Evolutionary conservation across 1,139 yeast species (phyloP), one percentile per base, ranked within the genome.

Genomic region (Debaryomyces fabryi): DNA sequence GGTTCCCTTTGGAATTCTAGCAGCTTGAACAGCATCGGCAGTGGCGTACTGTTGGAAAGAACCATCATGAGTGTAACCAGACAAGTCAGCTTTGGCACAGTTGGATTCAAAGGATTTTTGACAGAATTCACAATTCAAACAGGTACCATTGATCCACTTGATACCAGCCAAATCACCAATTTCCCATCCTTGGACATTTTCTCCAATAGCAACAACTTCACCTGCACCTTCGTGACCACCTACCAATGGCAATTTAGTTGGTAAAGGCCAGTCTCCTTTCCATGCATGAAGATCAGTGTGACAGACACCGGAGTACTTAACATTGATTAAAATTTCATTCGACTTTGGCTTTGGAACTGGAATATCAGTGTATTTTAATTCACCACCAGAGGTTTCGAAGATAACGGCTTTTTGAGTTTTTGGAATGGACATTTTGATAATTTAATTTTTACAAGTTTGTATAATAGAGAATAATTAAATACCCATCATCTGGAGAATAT

Each of bases 181-280:
- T 63, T 85, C 74, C 75, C 86, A 86, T 57, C 85, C 84, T 40
- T 66, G 75, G 49, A 85, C 92, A 59, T 81, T 79, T 39, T 74
- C 74, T 58, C 92, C 92, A 67, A 80, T 72, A 39, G 79, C 90
- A 47, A 86, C 91, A 57, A 86, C 91, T 33, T 80, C 79, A 69
- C 92, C 92, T 36, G 90, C 90, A 73, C 93, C 93, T 72, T 86
- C 92, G 65, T 86, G 92, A 61, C 92, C 92, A 60, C 91, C 91
- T 41, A 86, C 88, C 55, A 86, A 73, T 33, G 91, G 90, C 56
- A 85, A 75, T 66, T 85, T 85, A 54, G 82, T 76, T 46, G 64
- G 76, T 58, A 83, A 70, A 51, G 90, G 90, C 90, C 90, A 84
- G 65, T 85, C 90, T 64, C 90, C 90, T 62, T 83, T 81, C 88